Base-by-base conservation (phyloP, 2,329 filamentous ascomycete genomes). In the Cladosporium sp. region DNA sequence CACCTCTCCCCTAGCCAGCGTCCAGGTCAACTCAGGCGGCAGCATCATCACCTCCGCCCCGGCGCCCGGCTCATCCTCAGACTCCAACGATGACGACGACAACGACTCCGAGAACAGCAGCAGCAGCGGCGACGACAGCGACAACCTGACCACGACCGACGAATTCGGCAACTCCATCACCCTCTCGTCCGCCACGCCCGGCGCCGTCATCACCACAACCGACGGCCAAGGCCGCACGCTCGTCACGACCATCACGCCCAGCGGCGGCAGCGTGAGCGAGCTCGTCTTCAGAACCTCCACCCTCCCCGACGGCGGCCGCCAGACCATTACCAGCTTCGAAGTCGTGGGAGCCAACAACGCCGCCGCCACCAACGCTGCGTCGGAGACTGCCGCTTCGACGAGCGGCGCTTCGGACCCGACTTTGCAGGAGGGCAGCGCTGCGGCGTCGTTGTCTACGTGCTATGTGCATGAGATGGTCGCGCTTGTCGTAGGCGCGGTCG, bases 221-320 rank as follows among this genome's bases (percentile, higher is more conserved):
- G 64, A 77, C 54, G 60, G 56, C 2, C 19, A 54, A 7, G 74
- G 74, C 19, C 54, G 59, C 32, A 70, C 71, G 3, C 68, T 76
- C 50, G 55, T 73, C 44, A 73, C 74, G 2, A 77, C 74, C 1
- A 75, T 71, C 57, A 75, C 73, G 1, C 74, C 74, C 3, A 64
- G 59, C 41, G 72, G 67, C 40, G 72, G 68, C 17, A 59, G 55
- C 7, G 68, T 76, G 17, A 70, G 63, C 55, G 63, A 64, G 41
- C 54, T 76, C 22, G 64, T 70, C 24, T 56, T 75, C 15, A 43
- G 57, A 34, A 71, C 68, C 4, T 66, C 64, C 2, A 62, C 57
- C 9, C 54, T 68, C 12, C 54, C 67, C 7, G 61, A 69, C 48
- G 69, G 69, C 13, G 51, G 63, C 29, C 65, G 59, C 3, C 65